A percentile compares a stretch with the other conserved stretches of the same genome.
Conservation (phyloP, 148 eudicot species). For the Tetragonia tetragonoides region DNA sequence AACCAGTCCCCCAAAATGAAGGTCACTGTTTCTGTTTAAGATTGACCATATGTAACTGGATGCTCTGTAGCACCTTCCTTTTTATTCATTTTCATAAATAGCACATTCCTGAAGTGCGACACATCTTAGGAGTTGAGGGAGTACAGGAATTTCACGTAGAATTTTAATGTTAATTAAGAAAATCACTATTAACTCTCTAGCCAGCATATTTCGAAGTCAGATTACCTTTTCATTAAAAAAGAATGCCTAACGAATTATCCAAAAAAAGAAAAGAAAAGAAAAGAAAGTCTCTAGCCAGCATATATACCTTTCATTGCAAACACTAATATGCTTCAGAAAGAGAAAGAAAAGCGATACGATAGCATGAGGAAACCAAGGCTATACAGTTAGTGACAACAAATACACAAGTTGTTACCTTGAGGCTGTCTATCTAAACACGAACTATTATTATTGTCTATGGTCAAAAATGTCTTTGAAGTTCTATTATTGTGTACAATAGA, state of each 20-base stretch:
- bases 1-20: background rate
- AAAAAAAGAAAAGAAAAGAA: no score
- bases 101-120: background rate
- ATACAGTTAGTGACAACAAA: background rate
- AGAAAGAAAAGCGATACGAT: background rate
- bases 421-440: background rate
- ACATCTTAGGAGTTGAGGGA: background rate
- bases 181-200: constrained; percentile 1
- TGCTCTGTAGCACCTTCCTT: background rate
- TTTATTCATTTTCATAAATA: background rate
- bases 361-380: background rate
- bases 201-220: no score
- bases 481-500: no score
- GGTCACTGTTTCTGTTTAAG: background rate
- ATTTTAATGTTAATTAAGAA: background rate
- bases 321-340: background rate
- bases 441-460: background rate
- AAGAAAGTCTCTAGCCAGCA: constrained; percentile 6
- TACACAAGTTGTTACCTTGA: background rate
- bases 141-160: background rate
- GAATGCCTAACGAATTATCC: no score
- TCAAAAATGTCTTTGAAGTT: background rate
- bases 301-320: background rate
- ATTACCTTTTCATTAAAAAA: no score
- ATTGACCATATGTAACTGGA: background rate